Percentiles rank a stretch among this genome's conserved stretches.
Conservation (phyloP, 208 protist genomes). For the Perkinsela sp. region DNA sequence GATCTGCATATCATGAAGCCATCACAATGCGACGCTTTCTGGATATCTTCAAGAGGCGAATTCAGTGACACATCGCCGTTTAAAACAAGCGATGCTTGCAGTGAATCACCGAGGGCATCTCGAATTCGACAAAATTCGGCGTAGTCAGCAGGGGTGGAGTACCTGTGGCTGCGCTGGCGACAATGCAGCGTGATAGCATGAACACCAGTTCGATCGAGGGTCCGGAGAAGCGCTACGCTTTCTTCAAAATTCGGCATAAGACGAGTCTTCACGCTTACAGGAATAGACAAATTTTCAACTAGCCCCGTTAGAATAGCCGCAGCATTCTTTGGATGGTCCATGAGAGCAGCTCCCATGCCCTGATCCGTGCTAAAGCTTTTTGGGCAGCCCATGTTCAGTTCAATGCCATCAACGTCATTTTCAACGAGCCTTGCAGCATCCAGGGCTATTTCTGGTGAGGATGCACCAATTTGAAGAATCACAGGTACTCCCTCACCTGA, state of each 20-base stretch:
- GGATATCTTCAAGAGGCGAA: not conserved
- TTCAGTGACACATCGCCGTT: conserved; percentile 6
- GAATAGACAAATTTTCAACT: conserved; percentile 4
- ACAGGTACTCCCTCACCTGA: conserved; percentile 13
- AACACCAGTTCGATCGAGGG: conserved; percentile 4
- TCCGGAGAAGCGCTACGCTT: conserved; percentile 5
- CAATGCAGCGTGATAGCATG: conserved; percentile 5
- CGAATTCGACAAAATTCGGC: conserved; percentile 1
- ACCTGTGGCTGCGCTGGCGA: conserved; percentile 1
- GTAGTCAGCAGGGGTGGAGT: not conserved
- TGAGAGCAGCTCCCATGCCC: conserved; percentile 82
- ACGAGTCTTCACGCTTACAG: conserved; percentile 7
- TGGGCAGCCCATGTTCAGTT: conserved; percentile 96
- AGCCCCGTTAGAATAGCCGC: conserved; percentile 21
- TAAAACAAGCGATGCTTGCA: conserved; percentile 3
- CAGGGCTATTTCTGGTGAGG: conserved; percentile 23
- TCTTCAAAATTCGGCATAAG: conserved; percentile 2
- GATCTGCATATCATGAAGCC: conserved; percentile 35
- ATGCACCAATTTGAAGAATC: conserved; percentile 74
- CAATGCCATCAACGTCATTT: conserved; percentile 75
- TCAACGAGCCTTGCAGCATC: conserved; percentile 39
- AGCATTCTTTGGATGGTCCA: conserved; percentile 20
- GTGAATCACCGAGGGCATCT: conserved; percentile 1
- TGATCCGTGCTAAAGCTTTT: conserved; percentile 80
- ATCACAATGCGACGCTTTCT: conserved; percentile 3